phyloP scores from a whole-genome alignment of 495 filamentous ascomycete species.

The Neurospora sp. region DNA sequence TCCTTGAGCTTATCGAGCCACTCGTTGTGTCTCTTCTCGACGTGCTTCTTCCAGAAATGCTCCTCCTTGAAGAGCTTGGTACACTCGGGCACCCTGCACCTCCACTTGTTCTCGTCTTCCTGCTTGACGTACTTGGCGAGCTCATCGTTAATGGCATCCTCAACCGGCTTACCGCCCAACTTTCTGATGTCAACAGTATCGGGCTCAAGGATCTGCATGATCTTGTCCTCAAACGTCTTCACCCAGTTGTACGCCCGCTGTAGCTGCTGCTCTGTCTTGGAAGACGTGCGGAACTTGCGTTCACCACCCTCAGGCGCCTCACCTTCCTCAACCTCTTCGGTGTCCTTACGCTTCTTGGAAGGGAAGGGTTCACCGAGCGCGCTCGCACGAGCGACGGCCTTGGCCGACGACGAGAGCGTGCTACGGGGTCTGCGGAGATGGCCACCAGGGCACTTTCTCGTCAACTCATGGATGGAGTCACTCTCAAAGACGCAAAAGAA shows the following conservation, averaged over 20 bases:
- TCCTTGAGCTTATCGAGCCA: conserved; percentile 73
- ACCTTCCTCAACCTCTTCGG: conserved; percentile 56
- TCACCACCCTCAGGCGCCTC: conserved; percentile 51
- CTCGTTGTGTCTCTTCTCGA: conserved; percentile 89
- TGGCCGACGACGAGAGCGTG: conserved; percentile 70
- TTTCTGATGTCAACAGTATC: conserved; percentile 77
- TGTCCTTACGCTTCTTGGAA: conserved; percentile 59
- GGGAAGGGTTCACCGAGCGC: conserved; percentile 73
- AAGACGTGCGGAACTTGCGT: conserved; percentile 54
- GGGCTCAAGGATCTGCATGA: conserved; percentile 83
- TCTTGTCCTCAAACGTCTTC: conserved; percentile 96
- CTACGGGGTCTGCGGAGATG: conserved; percentile 85
- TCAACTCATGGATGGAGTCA: conserved; percentile 92
- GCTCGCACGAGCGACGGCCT: conserved; percentile 75
- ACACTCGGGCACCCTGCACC: conserved; percentile 93
- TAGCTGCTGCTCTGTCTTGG: conserved; percentile 81
- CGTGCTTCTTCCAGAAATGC: conserved; percentile 93
- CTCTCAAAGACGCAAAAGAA: conserved; percentile 99
- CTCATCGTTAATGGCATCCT: conserved; percentile 82
- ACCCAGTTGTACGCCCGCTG: conserved; percentile 98
- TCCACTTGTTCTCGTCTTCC: conserved; percentile 91
- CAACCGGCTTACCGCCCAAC: conserved; percentile 77
- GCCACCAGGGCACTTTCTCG: conserved; percentile 89
- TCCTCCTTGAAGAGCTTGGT: conserved; percentile 96
- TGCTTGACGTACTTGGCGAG: conserved; percentile 83